Conservation (phyloP, 192 early-diverging fungal species). For the Paraglomus brasilianum region DNA sequence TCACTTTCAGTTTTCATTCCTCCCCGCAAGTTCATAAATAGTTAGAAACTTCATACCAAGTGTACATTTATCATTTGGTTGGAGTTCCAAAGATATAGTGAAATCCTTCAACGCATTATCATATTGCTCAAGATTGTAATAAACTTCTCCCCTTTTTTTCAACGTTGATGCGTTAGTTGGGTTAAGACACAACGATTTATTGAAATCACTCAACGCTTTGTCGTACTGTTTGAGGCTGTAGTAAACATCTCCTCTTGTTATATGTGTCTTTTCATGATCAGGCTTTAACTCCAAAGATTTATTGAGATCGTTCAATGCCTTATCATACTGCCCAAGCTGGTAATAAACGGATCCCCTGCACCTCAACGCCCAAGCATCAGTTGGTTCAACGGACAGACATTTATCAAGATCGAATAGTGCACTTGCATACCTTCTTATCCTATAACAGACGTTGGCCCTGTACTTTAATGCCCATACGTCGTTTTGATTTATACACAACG, state of each 20-base stretch:
- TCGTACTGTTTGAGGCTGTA: not conserved
- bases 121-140: not conserved
- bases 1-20: no score
- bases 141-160: not conserved
- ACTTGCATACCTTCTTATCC: not conserved
- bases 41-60: no score
- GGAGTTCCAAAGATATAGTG: not conserved
- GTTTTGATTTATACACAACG: not conserved
- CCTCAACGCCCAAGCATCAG: slow-evolving; percentile 4
- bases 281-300: slow-evolving; percentile 5
- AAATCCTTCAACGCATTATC: not conserved
- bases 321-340: not conserved
- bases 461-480: not conserved
- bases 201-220: not conserved
- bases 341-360: not conserved
- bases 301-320: slow-evolving; percentile 20
- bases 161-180: not conserved
- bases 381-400: not conserved
- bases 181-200: not conserved
- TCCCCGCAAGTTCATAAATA: no score
- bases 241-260: not conserved
- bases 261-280: not conserved
- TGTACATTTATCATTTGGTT: not conserved
- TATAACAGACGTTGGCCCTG: not conserved
- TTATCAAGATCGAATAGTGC: not conserved